Percentiles rank a stretch among this genome's conserved stretches.
Conservation (phyloP, 1,284 basidiomycete genomes). For the Salmacisia buchloeana region DNA sequence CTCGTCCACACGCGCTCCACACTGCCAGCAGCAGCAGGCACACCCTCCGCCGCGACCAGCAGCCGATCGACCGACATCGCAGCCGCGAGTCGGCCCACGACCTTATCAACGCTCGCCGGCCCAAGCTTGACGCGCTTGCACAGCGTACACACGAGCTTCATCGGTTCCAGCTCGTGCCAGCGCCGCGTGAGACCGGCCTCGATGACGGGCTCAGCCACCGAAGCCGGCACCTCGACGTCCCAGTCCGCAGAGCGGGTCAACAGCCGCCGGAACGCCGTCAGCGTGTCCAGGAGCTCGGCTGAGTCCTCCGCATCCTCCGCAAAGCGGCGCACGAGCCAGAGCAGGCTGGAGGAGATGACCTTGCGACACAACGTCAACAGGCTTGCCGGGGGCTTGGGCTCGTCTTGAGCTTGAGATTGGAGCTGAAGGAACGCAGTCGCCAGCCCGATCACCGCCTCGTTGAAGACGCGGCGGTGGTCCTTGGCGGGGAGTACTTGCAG, state of each 20-base stretch:
- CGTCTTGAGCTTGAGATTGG: neutral
- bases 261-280: neutral
- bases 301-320: slow-evolving; percentile 48
- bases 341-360: slow-evolving; percentile 15
- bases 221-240: slow-evolving; percentile 55
- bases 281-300: slow-evolving; percentile 14
- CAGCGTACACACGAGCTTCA: slow-evolving; percentile 58
- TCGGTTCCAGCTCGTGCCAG: slow-evolving; percentile 54
- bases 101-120: slow-evolving; percentile 61
- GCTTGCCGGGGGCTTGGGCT: neutral
- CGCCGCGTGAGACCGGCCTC: slow-evolving; percentile 63
- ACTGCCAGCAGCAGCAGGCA: neutral
- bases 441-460: neutral
- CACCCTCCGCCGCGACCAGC: neutral
- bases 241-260: neutral
- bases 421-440: neutral
- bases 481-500: slow-evolving; percentile 5
- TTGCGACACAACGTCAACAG: neutral
- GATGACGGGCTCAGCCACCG: slow-evolving; percentile 70
- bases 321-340: slow-evolving; percentile 50
- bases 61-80: slow-evolving; percentile 3
- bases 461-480: neutral
- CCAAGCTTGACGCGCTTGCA: slow-evolving; percentile 43
- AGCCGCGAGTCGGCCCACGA: neutral
- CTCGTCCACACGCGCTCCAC: slow-evolving; percentile 58